Evolutionary conservation across 1,139 yeast genomes (phyloP).

Genomic region (Yamadazyma diddensiae): DNA sequence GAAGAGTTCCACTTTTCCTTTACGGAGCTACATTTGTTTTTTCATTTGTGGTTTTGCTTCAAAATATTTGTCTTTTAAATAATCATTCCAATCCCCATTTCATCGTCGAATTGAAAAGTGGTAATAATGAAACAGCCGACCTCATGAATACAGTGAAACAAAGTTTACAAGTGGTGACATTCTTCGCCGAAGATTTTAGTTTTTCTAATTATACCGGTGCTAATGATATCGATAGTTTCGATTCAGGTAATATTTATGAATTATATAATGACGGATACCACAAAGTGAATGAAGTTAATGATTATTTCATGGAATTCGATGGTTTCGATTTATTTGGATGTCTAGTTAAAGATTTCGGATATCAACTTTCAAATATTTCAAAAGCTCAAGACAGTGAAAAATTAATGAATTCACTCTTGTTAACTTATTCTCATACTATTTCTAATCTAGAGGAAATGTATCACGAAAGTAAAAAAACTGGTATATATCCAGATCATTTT

Average conservation of each 20-base stretch:
- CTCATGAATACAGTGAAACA: constrained; percentile 32
- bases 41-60: constrained; percentile 11
- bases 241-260: constrained; percentile 37
- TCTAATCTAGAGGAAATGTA: constrained; percentile 16
- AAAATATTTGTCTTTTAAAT: constrained; percentile 9
- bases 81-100: constrained; percentile 12
- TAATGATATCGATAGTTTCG: constrained; percentile 43
- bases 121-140: constrained; percentile 12
- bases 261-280: constrained; percentile 53
- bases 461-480: constrained; percentile 14
- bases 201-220: constrained; percentile 26
- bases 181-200: constrained; percentile 53
- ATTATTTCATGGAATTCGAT: constrained; percentile 32
- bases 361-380: constrained; percentile 43
- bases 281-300: constrained; percentile 22
- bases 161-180: constrained; percentile 50
- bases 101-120: constrained; percentile 9
- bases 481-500: constrained; percentile 13
- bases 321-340: constrained; percentile 49
- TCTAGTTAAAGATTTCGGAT: constrained; percentile 49
- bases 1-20: not conserved
- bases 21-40: constrained; percentile 8
- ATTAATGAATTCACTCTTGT: constrained; percentile 41
- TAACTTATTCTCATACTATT: constrained; percentile 26
- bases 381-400: constrained; percentile 31